Base-by-base conservation (phyloP, 139 green algal species). In the Nannochloris sp. region DNA sequence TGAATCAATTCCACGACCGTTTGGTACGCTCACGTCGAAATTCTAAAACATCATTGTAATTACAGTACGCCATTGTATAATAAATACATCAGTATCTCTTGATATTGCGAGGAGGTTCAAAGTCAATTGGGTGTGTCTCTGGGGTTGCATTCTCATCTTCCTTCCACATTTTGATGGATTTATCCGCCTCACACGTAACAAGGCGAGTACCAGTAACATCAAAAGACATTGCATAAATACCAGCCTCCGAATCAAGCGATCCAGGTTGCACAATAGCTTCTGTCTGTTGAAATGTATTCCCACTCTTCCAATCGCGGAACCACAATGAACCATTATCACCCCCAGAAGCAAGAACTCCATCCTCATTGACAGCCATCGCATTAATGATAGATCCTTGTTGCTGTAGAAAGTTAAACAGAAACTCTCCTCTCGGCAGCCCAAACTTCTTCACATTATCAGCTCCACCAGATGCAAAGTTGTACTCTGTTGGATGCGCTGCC, bases 391-490 rank as follows among this genome's bases (percentile, higher is more conserved):
- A 74, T 30, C 60, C 64, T 77, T 96, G 93, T 63, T 96, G 82
- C 62, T 85, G 73, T 63, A 97, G 79, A 80, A 92, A 95, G 81
- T 98, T 98, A 82, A 97, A 89, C 73, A 97, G 73, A 76, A 99
- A 98, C 40, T 93, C 82, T 14, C 92, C 92, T 40, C 82, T 45
- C 8, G 85, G 82, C 44, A 82, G 81, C 56, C 77, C 79, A 77
- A 89, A 98, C 86, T 99, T 99, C 80, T 99, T 99, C 64, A 98
- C 91, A 81, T 96, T 97, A 78, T 98, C 93, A 3, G 92, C 92
- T 0, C 73, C 85, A 1, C 50, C 79, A 8, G 81, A 89, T 0
- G 73, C 80, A 80, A 98, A 98, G 4, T 51, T 66, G 67, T 85
- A 86, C 76, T 98, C 89, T 3, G 69, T 83, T 5, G 89, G 88